Evolutionary conservation across 2,329 filamentous ascomycete genomes (phyloP).

Genomic region (Basipetospora sp.): DNA sequence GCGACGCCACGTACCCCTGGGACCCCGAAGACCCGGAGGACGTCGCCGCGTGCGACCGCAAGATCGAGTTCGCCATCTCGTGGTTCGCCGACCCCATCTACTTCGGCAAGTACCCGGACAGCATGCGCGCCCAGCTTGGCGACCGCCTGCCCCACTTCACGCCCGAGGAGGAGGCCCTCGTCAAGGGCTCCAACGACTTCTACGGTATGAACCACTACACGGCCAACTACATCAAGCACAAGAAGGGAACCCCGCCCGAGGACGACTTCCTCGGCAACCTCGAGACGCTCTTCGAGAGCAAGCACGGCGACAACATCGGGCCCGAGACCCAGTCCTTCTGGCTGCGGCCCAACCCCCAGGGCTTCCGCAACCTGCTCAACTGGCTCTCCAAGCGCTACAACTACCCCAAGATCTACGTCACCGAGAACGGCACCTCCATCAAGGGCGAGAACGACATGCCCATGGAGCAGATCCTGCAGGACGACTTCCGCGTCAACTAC

Average conservation of each 20-base stretch:
- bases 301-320: slow-evolving; percentile 59
- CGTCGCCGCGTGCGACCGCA: slow-evolving; percentile 61
- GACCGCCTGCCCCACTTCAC: slow-evolving; percentile 63
- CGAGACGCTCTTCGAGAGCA: slow-evolving; percentile 56
- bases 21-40: slow-evolving; percentile 62
- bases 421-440: slow-evolving; percentile 75
- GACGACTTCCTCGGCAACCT: slow-evolving; percentile 65
- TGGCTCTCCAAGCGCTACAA: slow-evolving; percentile 68
- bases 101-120: slow-evolving; percentile 68
- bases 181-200: slow-evolving; percentile 80
- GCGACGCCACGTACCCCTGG: slow-evolving; percentile 72
- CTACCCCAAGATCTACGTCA: slow-evolving; percentile 68
- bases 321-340: slow-evolving; percentile 70
- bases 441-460: slow-evolving; percentile 69
- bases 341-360: slow-evolving; percentile 60
- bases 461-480: slow-evolving; percentile 56
- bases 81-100: slow-evolving; percentile 87
- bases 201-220: slow-evolving; percentile 94
- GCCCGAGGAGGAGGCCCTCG: slow-evolving; percentile 54
- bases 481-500: slow-evolving; percentile 70
- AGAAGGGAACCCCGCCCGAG: slow-evolving; percentile 40
- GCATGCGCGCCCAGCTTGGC: slow-evolving; percentile 69
- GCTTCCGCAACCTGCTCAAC: slow-evolving; percentile 62
- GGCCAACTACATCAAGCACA: slow-evolving; percentile 71
- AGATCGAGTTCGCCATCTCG: slow-evolving; percentile 73